These are phyloP conservation scores for Coprinopsis sp. DNA, from an alignment of 768 basidiomycete genomes.

Conservation along the genomic window DNA sequence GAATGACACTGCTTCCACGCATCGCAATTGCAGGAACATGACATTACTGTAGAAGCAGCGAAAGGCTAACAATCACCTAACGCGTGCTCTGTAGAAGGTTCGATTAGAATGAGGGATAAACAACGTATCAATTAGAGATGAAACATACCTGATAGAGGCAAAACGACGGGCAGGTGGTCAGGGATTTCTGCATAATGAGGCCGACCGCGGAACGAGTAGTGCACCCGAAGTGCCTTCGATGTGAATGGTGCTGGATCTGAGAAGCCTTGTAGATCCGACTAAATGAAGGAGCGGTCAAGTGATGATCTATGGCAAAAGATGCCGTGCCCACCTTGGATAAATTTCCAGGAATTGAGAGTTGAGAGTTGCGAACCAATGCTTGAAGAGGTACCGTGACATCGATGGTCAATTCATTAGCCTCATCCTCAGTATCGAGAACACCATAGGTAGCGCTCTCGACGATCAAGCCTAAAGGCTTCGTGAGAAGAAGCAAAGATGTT, in stretches of 20 bases:
- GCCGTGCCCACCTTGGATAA: conserved; percentile 71
- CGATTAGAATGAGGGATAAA: conserved; percentile 1
- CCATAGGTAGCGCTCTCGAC: conserved; percentile 75
- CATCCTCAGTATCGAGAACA: conserved; percentile 44
- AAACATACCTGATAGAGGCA: conserved; percentile 68
- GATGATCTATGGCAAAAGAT: no score
- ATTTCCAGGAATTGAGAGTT: conserved; percentile 72
- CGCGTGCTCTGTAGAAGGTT: conserved; percentile 22
- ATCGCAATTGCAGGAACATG: neutral
- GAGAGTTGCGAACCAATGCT: conserved; percentile 73
- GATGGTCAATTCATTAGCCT: conserved; percentile 51
- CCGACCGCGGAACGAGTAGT: conserved; percentile 72
- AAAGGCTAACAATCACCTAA: conserved; percentile 6
- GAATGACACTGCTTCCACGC: no score
- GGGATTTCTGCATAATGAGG: conserved; percentile 75
- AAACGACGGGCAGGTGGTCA: conserved; percentile 62
- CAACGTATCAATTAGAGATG: conserved; percentile 9
- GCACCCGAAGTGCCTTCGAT: conserved; percentile 63
- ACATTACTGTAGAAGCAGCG: neutral
- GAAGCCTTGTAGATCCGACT: conserved; percentile 83
- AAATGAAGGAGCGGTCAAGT: conserved; percentile 9
- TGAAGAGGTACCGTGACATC: conserved; percentile 83
- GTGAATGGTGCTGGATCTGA: conserved; percentile 77
- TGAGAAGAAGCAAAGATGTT: conserved; percentile 9
- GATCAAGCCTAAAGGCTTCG: conserved; percentile 54